Evolutionary conservation across 2,329 filamentous ascomycete species (phyloP), one percentile per base, ranked within the genome.

Genomic region (Colletotrichum magnum): DNA sequence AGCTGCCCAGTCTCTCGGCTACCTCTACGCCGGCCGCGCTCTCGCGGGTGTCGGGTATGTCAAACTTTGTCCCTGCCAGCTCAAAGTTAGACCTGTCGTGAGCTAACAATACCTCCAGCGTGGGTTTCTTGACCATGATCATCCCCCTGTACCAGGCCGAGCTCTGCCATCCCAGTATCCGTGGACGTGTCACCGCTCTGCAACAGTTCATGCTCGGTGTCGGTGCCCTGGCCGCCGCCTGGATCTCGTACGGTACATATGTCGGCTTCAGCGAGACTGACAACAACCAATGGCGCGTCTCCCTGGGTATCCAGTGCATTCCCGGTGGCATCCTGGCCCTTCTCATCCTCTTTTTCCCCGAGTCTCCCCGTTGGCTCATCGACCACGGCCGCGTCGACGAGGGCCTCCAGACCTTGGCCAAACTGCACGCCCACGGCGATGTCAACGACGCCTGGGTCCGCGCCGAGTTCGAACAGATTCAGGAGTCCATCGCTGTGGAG

Each of bases 141-240:
- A 77, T 82, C 63, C 80, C 93, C 2, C 79, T 95, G 0, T 95
- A 94, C 77, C 93, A 95, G 77, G 92, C 92, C 24, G 93, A 96
- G 75, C 86, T 95, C 26, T 90, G 91, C 4, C 93, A 95, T 77
- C 93, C 93, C 1, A 87, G 86, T 67, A 95, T 95, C 74, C 88
- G 93, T 77, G 93, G 93, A 13, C 85, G 90, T 71, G 87, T 96
- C 39, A 94, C 92, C 0, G 88, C 89, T 36, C 83, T 95, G 4
- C 93, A 95, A 78, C 93, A 95, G 74, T 94, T 95, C 76, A 95
- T 95, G 92, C 78, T 95, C 59, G 93, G 93, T 1, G 87, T 95
- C 32, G 93, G 93, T 65, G 84, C 92, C 16, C 86, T 96, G 2
- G 81, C 90, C 16, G 93, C 93, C 0, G 86, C 89, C 0, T 94